Percentiles rank a stretch among this genome's conserved stretches.
These are phyloP conservation scores for Dactylellina leptospora DNA, from an alignment of 2,329 filamentous ascomycete genomes.

Conservation along the genomic window DNA sequence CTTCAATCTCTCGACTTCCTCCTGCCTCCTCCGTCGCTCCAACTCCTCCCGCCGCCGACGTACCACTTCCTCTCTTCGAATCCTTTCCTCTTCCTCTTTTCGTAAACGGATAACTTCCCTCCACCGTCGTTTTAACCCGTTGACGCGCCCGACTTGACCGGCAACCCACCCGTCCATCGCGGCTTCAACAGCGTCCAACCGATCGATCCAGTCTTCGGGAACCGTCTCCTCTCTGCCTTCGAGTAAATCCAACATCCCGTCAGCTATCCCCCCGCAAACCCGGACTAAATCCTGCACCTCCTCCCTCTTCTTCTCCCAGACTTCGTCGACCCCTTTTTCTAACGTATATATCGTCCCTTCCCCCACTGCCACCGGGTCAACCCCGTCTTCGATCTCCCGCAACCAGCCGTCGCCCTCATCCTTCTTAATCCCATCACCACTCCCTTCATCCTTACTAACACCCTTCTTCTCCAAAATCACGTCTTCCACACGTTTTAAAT, in stretches of 20 bases:
- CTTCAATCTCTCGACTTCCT: slow-evolving; percentile 29
- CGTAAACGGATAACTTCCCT: slow-evolving; percentile 24
- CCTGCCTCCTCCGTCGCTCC: slow-evolving; percentile 38
- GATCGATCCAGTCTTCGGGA: slow-evolving; percentile 85
- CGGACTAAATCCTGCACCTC: slow-evolving; percentile 69
- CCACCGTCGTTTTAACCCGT: slow-evolving; percentile 54
- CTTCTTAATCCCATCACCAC: slow-evolving; percentile 3
- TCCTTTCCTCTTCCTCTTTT: slow-evolving; percentile 26
- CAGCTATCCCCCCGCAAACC: slow-evolving; percentile 76
- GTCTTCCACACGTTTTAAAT: slow-evolving; percentile 72
- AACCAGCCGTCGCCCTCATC: slow-evolving; percentile 55
- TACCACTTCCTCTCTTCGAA: slow-evolving; percentile 13
- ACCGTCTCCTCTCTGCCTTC: slow-evolving; percentile 85
- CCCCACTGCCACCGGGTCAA: slow-evolving; percentile 58
- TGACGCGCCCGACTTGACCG: slow-evolving; percentile 73
- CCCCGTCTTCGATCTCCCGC: slow-evolving; percentile 57
- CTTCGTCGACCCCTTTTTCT: slow-evolving; percentile 54
- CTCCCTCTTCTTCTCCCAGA: slow-evolving; percentile 58
- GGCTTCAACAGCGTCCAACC: slow-evolving; percentile 80
- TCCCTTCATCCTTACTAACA: slow-evolving; percentile 7
- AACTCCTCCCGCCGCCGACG: slow-evolving; percentile 33
- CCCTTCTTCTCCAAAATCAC: slow-evolving; percentile 63
- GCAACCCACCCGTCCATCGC: slow-evolving; percentile 83
- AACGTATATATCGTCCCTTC: slow-evolving; percentile 29
- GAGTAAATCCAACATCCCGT: slow-evolving; percentile 84